Evolutionary conservation across 164 flowering plant genomes (phyloP).

Genomic region (Dillenia suffruticosa): DNA sequence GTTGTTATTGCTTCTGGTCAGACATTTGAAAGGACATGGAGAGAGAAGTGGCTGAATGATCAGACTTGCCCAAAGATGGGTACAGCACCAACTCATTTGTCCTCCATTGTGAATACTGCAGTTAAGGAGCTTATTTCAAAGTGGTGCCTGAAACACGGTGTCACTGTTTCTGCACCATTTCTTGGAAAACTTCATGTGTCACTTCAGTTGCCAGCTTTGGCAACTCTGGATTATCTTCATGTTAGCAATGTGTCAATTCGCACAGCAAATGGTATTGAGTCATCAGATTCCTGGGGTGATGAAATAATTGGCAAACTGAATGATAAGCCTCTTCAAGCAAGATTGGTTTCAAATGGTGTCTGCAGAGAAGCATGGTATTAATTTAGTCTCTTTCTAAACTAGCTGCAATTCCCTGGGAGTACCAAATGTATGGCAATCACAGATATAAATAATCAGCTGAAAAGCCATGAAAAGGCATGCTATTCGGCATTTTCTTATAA

Average conservation of each 20-base stretch:
- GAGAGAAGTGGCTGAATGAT: slow-evolving; percentile 80
- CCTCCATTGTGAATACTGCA: slow-evolving; percentile 45
- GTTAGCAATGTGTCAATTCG: slow-evolving; percentile 36
- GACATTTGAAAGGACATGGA: slow-evolving; percentile 79
- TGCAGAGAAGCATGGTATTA: neutral
- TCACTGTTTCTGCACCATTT: slow-evolving; percentile 22
- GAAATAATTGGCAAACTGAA: no score
- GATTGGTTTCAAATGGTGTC: no score
- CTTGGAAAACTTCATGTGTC: slow-evolving; percentile 13
- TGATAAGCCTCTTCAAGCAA: no score
- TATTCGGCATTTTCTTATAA: slow-evolving; percentile 27
- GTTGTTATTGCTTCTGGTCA: slow-evolving; percentile 81
- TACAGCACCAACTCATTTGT: slow-evolving; percentile 35
- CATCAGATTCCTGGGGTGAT: no score
- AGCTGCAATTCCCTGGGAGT: slow-evolving; percentile 45
- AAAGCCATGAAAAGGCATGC: slow-evolving; percentile 25
- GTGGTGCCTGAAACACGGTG: slow-evolving; percentile 49
- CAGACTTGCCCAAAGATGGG: slow-evolving; percentile 71
- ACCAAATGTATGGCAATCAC: slow-evolving; percentile 40
- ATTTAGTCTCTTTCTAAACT: slow-evolving; percentile 27
- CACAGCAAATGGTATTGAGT: no score
- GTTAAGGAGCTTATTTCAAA: slow-evolving; percentile 56
- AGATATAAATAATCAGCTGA: slow-evolving; percentile 34
- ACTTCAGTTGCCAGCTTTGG: slow-evolving; percentile 30
- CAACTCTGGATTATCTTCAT: slow-evolving; percentile 42